phyloP scores from a whole-genome alignment of 768 basidiomycete species.

The Russula vinacea region DNA sequence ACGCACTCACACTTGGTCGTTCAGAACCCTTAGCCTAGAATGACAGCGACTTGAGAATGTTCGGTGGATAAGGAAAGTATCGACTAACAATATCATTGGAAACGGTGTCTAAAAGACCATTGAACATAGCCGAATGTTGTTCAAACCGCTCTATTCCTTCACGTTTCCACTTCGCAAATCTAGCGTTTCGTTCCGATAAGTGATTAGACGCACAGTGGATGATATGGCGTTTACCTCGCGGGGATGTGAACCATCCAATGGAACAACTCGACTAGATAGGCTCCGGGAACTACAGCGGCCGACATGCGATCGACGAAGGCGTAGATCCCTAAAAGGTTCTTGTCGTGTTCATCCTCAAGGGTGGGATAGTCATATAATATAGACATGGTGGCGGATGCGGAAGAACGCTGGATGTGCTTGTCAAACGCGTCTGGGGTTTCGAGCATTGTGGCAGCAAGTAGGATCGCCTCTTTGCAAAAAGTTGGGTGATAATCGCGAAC shows the following conservation, averaged over 20 bases:
- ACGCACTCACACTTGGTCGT: too few relatives aligned
- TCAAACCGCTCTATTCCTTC: not conserved
- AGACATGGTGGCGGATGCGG: slow-evolving; percentile 3
- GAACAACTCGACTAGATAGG: slow-evolving; percentile 30
- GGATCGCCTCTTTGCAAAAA: slow-evolving; percentile 10
- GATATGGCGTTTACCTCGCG: not conserved
- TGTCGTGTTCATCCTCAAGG: slow-evolving; percentile 9
- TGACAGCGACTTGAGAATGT: too few relatives aligned
- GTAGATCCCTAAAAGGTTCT: slow-evolving; percentile 1
- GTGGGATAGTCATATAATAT: slow-evolving; percentile 14
- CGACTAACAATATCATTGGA: not conserved
- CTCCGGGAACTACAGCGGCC: slow-evolving; percentile 21
- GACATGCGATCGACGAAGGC: not conserved
- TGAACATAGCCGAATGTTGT: not conserved
- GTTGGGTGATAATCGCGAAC: slow-evolving; percentile 6
- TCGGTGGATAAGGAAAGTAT: too few relatives aligned
- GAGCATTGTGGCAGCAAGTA: slow-evolving; percentile 3
- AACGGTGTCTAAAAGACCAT: slow-evolving; percentile 4
- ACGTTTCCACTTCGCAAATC: slow-evolving; percentile 19
- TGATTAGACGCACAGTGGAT: not conserved
- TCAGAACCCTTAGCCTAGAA: too few relatives aligned
- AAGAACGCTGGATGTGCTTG: slow-evolving; percentile 6
- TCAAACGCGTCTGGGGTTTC: not conserved
- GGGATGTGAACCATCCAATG: slow-evolving; percentile 24
- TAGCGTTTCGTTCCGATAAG: not conserved